Percentiles rank a stretch among this genome's conserved stretches.
Conservation (phyloP, 2,329 filamentous ascomycete species). For the Phaeosphaeriaceae sp. region DNA sequence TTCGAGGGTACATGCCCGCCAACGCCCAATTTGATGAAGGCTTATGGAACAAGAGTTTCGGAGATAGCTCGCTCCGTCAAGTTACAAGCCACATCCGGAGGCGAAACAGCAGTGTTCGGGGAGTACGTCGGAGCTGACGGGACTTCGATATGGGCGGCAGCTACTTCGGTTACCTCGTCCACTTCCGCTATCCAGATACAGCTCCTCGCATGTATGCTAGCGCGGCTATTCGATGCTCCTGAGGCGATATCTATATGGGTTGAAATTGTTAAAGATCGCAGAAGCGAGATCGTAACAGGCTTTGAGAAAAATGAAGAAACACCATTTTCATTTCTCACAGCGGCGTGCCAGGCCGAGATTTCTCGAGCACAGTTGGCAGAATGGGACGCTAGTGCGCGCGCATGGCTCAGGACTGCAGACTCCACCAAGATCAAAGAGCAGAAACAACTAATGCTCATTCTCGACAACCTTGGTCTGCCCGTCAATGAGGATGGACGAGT, state of each 20-base stretch:
- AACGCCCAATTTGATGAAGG: constrained; percentile 9
- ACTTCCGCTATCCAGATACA: constrained; percentile 35
- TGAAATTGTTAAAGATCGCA: constrained; percentile 35
- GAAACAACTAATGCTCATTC: constrained; percentile 16
- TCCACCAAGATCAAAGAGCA: constrained; percentile 4
- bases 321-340: constrained; percentile 33
- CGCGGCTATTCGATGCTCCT: constrained; percentile 31
- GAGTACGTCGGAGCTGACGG: constrained; percentile 37
- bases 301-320: background rate
- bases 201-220: constrained; percentile 49
- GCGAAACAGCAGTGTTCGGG: constrained; percentile 16
- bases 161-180: constrained; percentile 44
- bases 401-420: constrained; percentile 22
- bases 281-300: constrained; percentile 2
- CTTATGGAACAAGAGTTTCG: constrained; percentile 16
- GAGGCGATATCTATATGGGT: constrained; percentile 46
- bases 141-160: constrained; percentile 48
- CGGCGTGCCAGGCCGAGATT: constrained; percentile 4
- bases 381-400: constrained; percentile 20
- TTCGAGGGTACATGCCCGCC: constrained; percentile 10
- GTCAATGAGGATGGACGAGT: background rate
- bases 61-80: constrained; percentile 10
- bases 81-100: too few relatives aligned
- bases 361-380: constrained; percentile 10
- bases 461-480: constrained; percentile 15